phyloP scores from a whole-genome alignment of 2,329 filamentous ascomycete species.

The Colletotrichum agaves region DNA sequence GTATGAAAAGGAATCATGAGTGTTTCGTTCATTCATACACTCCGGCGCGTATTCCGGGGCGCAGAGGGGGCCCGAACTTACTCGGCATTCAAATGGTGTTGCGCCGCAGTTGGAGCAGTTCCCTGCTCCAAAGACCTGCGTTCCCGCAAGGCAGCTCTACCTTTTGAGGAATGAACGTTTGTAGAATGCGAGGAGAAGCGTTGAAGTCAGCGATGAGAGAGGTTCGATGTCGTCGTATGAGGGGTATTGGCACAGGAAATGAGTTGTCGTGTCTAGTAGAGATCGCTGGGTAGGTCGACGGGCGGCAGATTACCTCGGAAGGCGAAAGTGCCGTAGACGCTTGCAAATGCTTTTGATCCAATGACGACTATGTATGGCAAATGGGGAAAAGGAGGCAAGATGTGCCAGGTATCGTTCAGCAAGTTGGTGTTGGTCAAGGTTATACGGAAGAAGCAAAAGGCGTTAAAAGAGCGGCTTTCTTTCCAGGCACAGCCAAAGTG shows the following conservation, averaged over 20 bases:
- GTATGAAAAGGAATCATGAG: slow-evolving; percentile 13
- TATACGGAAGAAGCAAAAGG: slow-evolving; percentile 33
- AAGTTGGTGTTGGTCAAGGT: slow-evolving; percentile 25
- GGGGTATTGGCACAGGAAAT: slow-evolving; percentile 4
- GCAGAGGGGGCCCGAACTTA: slow-evolving; percentile 26
- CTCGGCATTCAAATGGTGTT: slow-evolving; percentile 40
- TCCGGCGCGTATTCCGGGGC: background rate
- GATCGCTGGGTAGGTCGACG: slow-evolving; percentile 3
- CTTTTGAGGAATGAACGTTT: slow-evolving; percentile 2
- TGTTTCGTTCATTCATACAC: background rate
- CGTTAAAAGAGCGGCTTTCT: slow-evolving; percentile 33
- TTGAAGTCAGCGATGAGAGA: background rate
- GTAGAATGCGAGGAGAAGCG: background rate
- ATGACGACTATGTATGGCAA: slow-evolving; percentile 14
- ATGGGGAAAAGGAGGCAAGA: slow-evolving; percentile 8
- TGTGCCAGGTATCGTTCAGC: slow-evolving; percentile 9
- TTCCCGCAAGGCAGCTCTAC: slow-evolving; percentile 37
- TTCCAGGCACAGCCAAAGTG: slow-evolving; percentile 34
- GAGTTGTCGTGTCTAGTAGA: slow-evolving; percentile 29
- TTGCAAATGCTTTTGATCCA: slow-evolving; percentile 20
- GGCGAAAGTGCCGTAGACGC: slow-evolving; percentile 19
- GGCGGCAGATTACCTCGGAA: slow-evolving; percentile 26
- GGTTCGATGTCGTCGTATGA: slow-evolving; percentile 13
- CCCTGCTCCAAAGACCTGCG: slow-evolving; percentile 36
- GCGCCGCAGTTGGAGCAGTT: slow-evolving; percentile 39